phyloP scores from a whole-genome alignment of 1,139 yeast species.

The Candida anutae region DNA sequence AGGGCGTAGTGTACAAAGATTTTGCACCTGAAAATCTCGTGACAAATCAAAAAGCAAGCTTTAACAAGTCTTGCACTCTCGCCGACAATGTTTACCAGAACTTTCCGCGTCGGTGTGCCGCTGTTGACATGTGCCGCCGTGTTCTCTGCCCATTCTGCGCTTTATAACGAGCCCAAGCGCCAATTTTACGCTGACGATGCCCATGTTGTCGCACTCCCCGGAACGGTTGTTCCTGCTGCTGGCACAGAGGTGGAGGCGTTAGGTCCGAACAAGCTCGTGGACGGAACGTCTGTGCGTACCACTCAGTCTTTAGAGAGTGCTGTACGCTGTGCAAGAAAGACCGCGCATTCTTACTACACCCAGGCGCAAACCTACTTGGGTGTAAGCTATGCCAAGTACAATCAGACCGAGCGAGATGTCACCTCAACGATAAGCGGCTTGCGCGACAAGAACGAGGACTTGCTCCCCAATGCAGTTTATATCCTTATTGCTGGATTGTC shows the following conservation, averaged over 20 bases:
- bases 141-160: constrained; percentile 1
- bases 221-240: constrained; percentile 45
- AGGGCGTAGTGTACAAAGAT: no score
- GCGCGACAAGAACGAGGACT: constrained; percentile 64
- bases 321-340: constrained; percentile 42
- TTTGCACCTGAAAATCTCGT: no score
- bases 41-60: no score
- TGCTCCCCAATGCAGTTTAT: constrained; percentile 71
- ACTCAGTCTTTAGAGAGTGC: constrained; percentile 40
- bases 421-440: constrained; percentile 61
- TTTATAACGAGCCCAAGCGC: constrained; percentile 22
- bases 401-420: constrained; percentile 58
- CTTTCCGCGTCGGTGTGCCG: constrained; percentile 6
- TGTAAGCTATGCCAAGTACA: constrained; percentile 40
- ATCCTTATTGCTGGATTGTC: constrained; percentile 67
- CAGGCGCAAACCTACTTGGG: constrained; percentile 17
- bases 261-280: constrained; percentile 41
- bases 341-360: constrained; percentile 10
- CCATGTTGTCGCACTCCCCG: constrained; percentile 45
- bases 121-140: constrained; percentile 3
- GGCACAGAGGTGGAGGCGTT: constrained; percentile 34
- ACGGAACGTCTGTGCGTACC: constrained; percentile 53
- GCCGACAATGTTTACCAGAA: no score
- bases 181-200: constrained; percentile 57
- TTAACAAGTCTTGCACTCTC: no score